Conservation (phyloP, 352 stramenopile genomes). For the Phytophthora boehmeriae region DNA sequence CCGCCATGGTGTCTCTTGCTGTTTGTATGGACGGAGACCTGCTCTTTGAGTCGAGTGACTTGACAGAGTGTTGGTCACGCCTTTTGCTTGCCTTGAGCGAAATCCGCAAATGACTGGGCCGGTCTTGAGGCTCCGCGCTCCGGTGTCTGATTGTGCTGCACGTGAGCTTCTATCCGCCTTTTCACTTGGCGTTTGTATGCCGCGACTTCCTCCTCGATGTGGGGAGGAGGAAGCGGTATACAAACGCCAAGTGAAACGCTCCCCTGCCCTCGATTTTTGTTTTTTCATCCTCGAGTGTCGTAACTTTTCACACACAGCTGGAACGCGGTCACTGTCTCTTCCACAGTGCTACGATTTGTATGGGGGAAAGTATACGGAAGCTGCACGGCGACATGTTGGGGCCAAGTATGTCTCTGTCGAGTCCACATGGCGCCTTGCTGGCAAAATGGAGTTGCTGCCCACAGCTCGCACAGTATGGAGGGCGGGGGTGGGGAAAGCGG, state of each 20-base stretch:
- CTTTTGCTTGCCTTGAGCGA: slow-evolving; percentile 22
- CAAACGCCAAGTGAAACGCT: slow-evolving; percentile 18
- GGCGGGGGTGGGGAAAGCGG: not conserved
- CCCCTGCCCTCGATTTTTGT: slow-evolving; percentile 26
- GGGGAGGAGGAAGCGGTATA: slow-evolving; percentile 16
- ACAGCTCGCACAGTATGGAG: not conserved
- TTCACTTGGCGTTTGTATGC: too few relatives aligned
- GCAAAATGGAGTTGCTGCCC: not conserved
- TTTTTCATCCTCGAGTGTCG: slow-evolving; percentile 39
- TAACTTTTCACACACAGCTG: slow-evolving; percentile 17
- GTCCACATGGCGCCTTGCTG: too few relatives aligned
- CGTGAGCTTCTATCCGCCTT: not conserved
- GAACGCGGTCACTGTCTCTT: slow-evolving; percentile 30
- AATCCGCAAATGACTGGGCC: slow-evolving; percentile 44
- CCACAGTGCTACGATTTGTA: slow-evolving; percentile 35
- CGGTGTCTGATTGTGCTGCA: not conserved
- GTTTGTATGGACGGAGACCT: too few relatives aligned
- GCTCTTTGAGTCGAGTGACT: too few relatives aligned
- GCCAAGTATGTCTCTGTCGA: not conserved
- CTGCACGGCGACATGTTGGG: slow-evolving; percentile 26
- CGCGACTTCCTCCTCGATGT: too few relatives aligned
- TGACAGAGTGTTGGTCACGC: slow-evolving; percentile 24
- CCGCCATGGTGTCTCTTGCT: slow-evolving; percentile 16
- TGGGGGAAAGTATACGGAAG: slow-evolving; percentile 38
- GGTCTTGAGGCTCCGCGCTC: not conserved